Percentiles rank a stretch among this genome's conserved stretches.
These are phyloP conservation scores for Uronychia binucleata DNA, from an alignment of 73 alveolate species.

Conservation along the genomic window DNA sequence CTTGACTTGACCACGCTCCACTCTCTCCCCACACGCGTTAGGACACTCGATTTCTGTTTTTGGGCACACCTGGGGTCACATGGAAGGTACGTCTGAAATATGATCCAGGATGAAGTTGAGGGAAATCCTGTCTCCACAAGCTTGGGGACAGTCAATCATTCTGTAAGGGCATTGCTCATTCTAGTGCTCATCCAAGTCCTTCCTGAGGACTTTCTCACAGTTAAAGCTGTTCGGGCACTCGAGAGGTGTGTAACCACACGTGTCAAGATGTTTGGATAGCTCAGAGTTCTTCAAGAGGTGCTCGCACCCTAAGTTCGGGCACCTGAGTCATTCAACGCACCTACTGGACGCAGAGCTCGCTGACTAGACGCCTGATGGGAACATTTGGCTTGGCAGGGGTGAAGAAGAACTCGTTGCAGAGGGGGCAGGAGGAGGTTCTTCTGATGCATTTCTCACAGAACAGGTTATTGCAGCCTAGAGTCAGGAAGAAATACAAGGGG, in stretches of 20 bases:
- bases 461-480: conserved; percentile 45
- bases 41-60: conserved; percentile 56
- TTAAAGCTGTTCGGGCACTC: conserved; percentile 36
- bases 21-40: conserved; percentile 51
- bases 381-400: conserved; percentile 47
- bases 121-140: conserved; percentile 36
- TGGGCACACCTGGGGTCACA: conserved; percentile 55
- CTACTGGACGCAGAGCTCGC: conserved; percentile 15
- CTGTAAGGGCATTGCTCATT: conserved; percentile 45
- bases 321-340: conserved; percentile 11
- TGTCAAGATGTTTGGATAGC: conserved; percentile 21
- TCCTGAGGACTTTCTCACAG: conserved; percentile 54
- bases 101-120: conserved; percentile 42
- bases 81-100: not conserved
- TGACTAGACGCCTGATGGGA: conserved; percentile 54
- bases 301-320: conserved; percentile 34
- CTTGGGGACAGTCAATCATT: conserved; percentile 28
- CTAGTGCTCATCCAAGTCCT: conserved; percentile 33
- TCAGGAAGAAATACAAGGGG: conserved; percentile 26
- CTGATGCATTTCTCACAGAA: conserved; percentile 61
- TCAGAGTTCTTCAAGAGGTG: conserved; percentile 44
- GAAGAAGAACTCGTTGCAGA: conserved; percentile 34
- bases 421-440: conserved; percentile 48
- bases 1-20: conserved; percentile 70
- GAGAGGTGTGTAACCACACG: conserved; percentile 41